A percentile compares a stretch with the other conserved stretches of the same genome.
phyloP scores from a whole-genome alignment of 2,329 filamentous ascomycete genomes.

The Tolypocladium ophioglossoides region DNA sequence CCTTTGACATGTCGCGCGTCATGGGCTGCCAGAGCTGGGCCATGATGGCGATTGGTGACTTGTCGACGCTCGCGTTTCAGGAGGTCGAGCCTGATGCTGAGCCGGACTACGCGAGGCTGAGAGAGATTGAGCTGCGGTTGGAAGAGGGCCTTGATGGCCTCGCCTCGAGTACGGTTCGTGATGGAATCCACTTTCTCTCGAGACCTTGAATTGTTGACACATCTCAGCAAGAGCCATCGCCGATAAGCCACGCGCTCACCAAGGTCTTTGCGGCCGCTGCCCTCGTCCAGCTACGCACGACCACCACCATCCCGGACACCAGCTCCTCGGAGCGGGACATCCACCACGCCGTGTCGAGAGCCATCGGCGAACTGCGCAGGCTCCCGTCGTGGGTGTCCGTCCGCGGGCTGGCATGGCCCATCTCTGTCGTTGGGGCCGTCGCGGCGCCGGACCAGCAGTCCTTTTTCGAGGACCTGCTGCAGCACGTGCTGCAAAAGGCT shows the following conservation, averaged over 20 bases:
- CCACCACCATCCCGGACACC: not conserved
- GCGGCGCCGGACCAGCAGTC: conserved; percentile 5
- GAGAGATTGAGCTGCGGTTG: not conserved
- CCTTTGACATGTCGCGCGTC: conserved; percentile 8
- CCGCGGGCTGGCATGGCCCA: conserved; percentile 7
- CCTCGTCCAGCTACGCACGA: conserved; percentile 7
- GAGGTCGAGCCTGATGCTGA: not conserved
- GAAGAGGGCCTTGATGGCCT: not conserved
- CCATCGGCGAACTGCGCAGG: conserved; percentile 3
- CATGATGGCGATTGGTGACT: conserved; percentile 10
- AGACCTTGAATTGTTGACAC: not conserved
- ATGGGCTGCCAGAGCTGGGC: conserved; percentile 12
- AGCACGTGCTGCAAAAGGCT: conserved; percentile 1
- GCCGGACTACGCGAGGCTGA: not conserved
- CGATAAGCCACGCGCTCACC: not conserved
- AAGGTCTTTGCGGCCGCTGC: conserved; percentile 7
- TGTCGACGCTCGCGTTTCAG: not conserved
- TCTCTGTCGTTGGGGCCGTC: conserved; percentile 8
- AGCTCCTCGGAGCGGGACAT: not conserved
- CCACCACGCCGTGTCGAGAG: not conserved
- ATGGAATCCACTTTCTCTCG: not conserved
- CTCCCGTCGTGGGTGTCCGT: conserved; percentile 6
- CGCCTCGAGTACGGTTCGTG: not conserved
- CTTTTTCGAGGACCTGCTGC: conserved; percentile 7
- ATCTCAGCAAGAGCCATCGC: not conserved